Evolutionary conservation across 2,329 filamentous ascomycete species (phyloP).

Genomic region (Pseudocercospora crystallina): DNA sequence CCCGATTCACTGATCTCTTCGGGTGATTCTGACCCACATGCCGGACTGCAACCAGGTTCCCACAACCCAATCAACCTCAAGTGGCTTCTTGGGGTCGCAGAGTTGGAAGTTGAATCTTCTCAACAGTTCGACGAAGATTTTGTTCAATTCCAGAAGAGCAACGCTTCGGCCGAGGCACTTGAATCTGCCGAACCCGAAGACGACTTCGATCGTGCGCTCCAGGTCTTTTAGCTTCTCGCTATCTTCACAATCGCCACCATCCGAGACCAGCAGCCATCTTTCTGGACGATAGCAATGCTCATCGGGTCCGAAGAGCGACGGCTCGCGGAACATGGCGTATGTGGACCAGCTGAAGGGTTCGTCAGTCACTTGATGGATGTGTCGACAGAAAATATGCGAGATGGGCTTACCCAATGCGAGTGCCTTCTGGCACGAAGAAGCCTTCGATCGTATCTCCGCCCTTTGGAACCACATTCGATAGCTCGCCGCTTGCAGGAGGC

Average conservation of each 20-base stretch:
- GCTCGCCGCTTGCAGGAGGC: slow-evolving; percentile 38
- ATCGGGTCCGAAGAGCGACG: slow-evolving; percentile 2
- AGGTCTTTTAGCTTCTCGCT: slow-evolving; percentile 9
- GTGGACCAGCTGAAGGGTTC: slow-evolving; percentile 5
- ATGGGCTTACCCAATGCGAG: slow-evolving; percentile 14
- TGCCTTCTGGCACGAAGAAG: slow-evolving; percentile 28
- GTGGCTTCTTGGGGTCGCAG: slow-evolving; percentile 6
- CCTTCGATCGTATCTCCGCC: slow-evolving; percentile 37
- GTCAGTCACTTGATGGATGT: background rate
- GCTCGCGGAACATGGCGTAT: slow-evolving; percentile 22
- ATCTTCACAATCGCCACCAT: slow-evolving; percentile 9
- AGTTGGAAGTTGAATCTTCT: slow-evolving; percentile 4
- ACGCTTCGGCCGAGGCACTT: slow-evolving; percentile 29
- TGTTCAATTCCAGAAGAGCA: slow-evolving; percentile 36
- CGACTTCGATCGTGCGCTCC: slow-evolving; percentile 20
- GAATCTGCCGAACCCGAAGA: slow-evolving; percentile 33
- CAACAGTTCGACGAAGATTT: slow-evolving; percentile 11
- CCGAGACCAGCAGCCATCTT: slow-evolving; percentile 10
- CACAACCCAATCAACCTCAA: slow-evolving; percentile 9
- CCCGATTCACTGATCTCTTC: background rate
- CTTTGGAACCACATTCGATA: slow-evolving; percentile 37
- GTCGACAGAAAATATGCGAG: no score
- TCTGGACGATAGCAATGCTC: slow-evolving; percentile 14
- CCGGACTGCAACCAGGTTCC: slow-evolving; percentile 12
- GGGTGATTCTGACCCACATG: slow-evolving; percentile 13